A percentile compares a stretch with the other conserved stretches of the same genome.
Evolutionary conservation across 169 alveolate species (phyloP).

Genomic region (Cryptosporidium muris): DNA sequence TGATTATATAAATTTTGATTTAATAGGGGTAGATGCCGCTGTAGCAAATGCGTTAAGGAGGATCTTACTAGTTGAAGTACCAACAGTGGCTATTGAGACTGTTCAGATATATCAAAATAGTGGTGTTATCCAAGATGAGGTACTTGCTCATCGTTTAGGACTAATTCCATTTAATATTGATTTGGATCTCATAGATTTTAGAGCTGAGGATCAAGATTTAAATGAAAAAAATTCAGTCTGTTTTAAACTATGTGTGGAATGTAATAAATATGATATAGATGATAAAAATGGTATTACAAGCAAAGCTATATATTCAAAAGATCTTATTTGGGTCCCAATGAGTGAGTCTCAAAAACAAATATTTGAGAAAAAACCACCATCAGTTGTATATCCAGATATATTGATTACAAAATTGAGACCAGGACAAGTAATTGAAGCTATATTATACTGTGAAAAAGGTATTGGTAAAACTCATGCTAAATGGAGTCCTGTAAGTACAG

Average conservation of each 20-base stretch:
- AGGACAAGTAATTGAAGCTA: conserved; percentile 91
- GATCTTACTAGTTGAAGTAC: conserved; percentile 94
- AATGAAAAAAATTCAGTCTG: conserved; percentile 80
- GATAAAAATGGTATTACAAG: conserved; percentile 55
- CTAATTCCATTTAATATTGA: conserved; percentile 95
- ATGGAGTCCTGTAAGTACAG: conserved; percentile 99
- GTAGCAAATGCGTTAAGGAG: conserved; percentile 96
- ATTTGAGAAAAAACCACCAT: conserved; percentile 86
- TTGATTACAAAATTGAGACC: conserved; percentile 94
- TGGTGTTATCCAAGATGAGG: conserved; percentile 97
- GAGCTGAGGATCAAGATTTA: conserved; percentile 80
- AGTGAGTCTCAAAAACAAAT: conserved; percentile 85
- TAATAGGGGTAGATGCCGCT: conserved; percentile 89
- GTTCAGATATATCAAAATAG: conserved; percentile 88
- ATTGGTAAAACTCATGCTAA: conserved; percentile 98
- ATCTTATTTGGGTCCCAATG: conserved; percentile 92
- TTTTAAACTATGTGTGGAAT: conserved; percentile 77
- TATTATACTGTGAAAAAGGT: conserved; percentile 93
- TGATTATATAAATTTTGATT: conserved; percentile 74
- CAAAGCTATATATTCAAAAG: conserved; percentile 88
- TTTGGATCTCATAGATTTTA: conserved; percentile 89
- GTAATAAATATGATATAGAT: conserved; percentile 39
- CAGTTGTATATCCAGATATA: conserved; percentile 93
- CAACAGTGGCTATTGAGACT: conserved; percentile 95
- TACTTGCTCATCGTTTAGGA: conserved; percentile 97